Percentiles rank a stretch among this genome's conserved stretches.
Evolutionary conservation across 1,284 basidiomycete genomes (phyloP).

Genomic region (Cutaneotrichosporon dermatis): DNA sequence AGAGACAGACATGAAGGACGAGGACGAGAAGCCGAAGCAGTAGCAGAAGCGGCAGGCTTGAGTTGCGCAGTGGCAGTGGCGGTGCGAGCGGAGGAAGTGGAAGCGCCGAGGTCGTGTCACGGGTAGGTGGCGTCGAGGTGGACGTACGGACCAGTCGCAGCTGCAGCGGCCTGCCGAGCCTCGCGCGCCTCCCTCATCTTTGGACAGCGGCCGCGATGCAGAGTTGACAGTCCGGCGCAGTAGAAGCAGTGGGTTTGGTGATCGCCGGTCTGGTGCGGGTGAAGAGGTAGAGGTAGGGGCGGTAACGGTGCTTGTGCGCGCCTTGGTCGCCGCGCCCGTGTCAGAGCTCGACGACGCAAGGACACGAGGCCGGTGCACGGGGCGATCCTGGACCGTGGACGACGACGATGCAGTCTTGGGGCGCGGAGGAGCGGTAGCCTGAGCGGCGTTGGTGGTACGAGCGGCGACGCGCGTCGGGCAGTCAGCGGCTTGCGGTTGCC

Average conservation of each 20-base stretch:
- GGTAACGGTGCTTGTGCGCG: conserved; percentile 5
- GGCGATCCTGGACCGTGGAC: conserved; percentile 18
- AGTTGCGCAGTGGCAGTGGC: neutral
- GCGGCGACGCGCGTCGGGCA: conserved; percentile 23
- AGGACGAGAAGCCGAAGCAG: neutral
- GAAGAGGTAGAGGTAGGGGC: conserved; percentile 4
- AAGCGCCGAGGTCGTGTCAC: conserved; percentile 2
- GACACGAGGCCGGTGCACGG: conserved; percentile 1
- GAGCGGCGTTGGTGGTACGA: conserved; percentile 7
- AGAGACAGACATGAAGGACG: neutral
- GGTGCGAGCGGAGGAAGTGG: neutral
- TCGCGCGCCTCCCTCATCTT: conserved; percentile 16
- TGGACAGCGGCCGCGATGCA: conserved; percentile 9
- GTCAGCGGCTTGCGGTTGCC: conserved; percentile 21
- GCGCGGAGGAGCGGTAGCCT: neutral
- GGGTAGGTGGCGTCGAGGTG: conserved; percentile 3
- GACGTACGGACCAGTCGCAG: neutral
- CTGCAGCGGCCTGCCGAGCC: conserved; percentile 10
- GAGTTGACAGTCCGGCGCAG: neutral
- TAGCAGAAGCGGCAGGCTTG: neutral
- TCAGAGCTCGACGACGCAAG: conserved; percentile 8
- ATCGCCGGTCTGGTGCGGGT: conserved; percentile 5
- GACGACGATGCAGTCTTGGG: conserved; percentile 19
- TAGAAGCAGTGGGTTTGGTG: conserved; percentile 3
- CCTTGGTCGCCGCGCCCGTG: conserved; percentile 4